Evolutionary conservation across 768 basidiomycete species (phyloP).

Genomic region (Leccinellum albellum): DNA sequence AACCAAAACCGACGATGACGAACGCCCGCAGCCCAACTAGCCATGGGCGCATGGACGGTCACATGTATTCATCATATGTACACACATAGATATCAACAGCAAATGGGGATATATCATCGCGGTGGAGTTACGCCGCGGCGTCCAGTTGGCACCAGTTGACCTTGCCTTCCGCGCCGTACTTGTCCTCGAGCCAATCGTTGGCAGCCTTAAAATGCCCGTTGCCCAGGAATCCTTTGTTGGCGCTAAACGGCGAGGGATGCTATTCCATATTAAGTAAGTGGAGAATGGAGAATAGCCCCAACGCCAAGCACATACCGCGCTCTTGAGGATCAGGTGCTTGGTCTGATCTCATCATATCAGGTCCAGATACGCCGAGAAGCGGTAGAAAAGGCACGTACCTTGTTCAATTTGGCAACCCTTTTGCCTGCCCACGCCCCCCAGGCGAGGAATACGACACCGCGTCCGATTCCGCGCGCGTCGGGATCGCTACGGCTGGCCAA

Average conservation of each 20-base stretch:
- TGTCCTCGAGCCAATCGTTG: slow-evolving; percentile 80
- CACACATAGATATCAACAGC: slow-evolving; percentile 24
- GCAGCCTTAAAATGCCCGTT: slow-evolving; percentile 86
- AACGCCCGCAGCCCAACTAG: slow-evolving; percentile 20
- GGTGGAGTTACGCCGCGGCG: slow-evolving; percentile 12
- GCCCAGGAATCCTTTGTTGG: slow-evolving; percentile 76
- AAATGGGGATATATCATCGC: slow-evolving; percentile 23
- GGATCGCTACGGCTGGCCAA: slow-evolving; percentile 39
- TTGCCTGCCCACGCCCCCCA: slow-evolving; percentile 90
- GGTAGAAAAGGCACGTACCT: slow-evolving; percentile 41
- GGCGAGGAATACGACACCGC: slow-evolving; percentile 82
- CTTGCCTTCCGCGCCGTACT: slow-evolving; percentile 66
- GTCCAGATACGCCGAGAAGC: slow-evolving; percentile 13
- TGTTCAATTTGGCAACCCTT: slow-evolving; percentile 71
- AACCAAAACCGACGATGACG: slow-evolving; percentile 1
- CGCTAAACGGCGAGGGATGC: slow-evolving; percentile 86
- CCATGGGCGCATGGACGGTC: slow-evolving; percentile 7
- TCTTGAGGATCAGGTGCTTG: slow-evolving; percentile 77
- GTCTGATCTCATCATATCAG: slow-evolving; percentile 40
- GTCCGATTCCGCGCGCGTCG: slow-evolving; percentile 50
- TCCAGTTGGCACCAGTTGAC: slow-evolving; percentile 71
- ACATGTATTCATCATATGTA: slow-evolving; percentile 16
- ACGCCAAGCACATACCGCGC: slow-evolving; percentile 52
- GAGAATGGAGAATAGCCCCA: slow-evolving; percentile 17
- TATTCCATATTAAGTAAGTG: slow-evolving; percentile 35